These are phyloP conservation scores for Blastocladiella emersonii DNA, from an alignment of 371 early-diverging fungal species.

Conservation along the genomic window DNA sequence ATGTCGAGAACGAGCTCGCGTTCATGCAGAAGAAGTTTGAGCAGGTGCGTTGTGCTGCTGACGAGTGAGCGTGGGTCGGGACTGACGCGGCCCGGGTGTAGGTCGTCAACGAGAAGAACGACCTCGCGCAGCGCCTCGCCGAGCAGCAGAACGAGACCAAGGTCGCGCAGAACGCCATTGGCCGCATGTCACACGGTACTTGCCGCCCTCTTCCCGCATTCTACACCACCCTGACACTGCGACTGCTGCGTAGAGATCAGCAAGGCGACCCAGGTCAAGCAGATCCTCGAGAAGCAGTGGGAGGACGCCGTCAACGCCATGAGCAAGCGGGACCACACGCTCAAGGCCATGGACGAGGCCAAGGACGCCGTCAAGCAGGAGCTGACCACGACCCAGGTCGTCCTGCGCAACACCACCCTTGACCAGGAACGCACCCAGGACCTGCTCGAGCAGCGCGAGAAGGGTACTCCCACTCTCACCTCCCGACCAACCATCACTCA, in stretches of 20 bases:
- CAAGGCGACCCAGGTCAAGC: constrained; percentile 13
- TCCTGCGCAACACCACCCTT: constrained; percentile 12
- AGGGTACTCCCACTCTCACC: neutral
- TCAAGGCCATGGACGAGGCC: constrained; percentile 17
- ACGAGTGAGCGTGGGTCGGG: too few species aligned
- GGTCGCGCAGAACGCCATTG: constrained; percentile 21
- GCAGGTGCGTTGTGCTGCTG: constrained; percentile 10
- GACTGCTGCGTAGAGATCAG: constrained; percentile 16
- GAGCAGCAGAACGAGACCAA: constrained; percentile 22
- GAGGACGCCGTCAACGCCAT: constrained; percentile 31
- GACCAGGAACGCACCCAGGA: constrained; percentile 14
- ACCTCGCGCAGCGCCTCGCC: constrained; percentile 16
- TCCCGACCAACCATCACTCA: neutral
- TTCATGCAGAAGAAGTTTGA: constrained; percentile 19
- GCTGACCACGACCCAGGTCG: constrained; percentile 14
- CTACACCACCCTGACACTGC: neutral
- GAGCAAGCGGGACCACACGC: constrained; percentile 28
- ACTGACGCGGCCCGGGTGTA: neutral
- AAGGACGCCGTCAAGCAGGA: constrained; percentile 9
- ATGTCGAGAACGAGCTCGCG: constrained; percentile 15
- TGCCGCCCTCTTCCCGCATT: neutral
- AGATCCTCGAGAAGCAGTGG: constrained; percentile 25
- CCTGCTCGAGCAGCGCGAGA: constrained; percentile 10
- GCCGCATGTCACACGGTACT: constrained; percentile 22
- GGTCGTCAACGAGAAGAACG: constrained; percentile 12